These are phyloP conservation scores for Tilletia setariae DNA, from an alignment of 1,284 basidiomycete species.

Conservation along the genomic window DNA sequence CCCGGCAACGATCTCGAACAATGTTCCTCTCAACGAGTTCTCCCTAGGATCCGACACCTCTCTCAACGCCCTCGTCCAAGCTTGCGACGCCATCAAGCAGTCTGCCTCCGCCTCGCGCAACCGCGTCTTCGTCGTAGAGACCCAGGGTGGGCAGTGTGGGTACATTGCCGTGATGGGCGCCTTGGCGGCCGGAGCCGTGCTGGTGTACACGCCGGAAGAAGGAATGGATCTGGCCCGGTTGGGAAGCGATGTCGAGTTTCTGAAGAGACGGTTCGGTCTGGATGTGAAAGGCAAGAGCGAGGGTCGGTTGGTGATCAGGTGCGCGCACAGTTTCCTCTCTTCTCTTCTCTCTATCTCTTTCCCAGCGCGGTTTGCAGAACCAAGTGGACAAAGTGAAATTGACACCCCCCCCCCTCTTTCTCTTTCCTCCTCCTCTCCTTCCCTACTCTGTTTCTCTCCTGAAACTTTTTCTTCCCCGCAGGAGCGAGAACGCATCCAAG, in stretches of 20 bases:
- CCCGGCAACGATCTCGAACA: slow-evolving; percentile 88
- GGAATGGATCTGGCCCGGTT: slow-evolving; percentile 81
- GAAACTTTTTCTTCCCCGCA: neutral
- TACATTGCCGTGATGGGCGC: slow-evolving; percentile 94
- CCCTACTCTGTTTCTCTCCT: neutral
- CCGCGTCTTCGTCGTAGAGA: slow-evolving; percentile 95
- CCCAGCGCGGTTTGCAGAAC: too few relatives aligned
- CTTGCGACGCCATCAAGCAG: slow-evolving; percentile 97
- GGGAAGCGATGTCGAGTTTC: slow-evolving; percentile 79
- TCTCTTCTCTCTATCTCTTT: neutral
- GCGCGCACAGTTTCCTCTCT: slow-evolving; percentile 10
- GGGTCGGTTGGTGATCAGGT: slow-evolving; percentile 87
- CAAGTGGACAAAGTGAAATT: too few relatives aligned
- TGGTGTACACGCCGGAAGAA: slow-evolving; percentile 90
- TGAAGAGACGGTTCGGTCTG: slow-evolving; percentile 78
- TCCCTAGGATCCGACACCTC: slow-evolving; percentile 92
- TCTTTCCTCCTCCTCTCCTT: neutral
- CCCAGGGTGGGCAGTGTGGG: slow-evolving; percentile 92
- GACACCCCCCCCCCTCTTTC: too few relatives aligned
- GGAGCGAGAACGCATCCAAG: slow-evolving; percentile 72
- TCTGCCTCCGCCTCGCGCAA: slow-evolving; percentile 91
- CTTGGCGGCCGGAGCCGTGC: slow-evolving; percentile 83
- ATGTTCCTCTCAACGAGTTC: slow-evolving; percentile 94
- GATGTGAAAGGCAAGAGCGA: slow-evolving; percentile 86
- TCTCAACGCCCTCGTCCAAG: slow-evolving; percentile 92